Evolutionary conservation across 2,329 filamentous ascomycete genomes (phyloP), one percentile per base, ranked within the genome.

Genomic region (Phialocephala sp.): DNA sequence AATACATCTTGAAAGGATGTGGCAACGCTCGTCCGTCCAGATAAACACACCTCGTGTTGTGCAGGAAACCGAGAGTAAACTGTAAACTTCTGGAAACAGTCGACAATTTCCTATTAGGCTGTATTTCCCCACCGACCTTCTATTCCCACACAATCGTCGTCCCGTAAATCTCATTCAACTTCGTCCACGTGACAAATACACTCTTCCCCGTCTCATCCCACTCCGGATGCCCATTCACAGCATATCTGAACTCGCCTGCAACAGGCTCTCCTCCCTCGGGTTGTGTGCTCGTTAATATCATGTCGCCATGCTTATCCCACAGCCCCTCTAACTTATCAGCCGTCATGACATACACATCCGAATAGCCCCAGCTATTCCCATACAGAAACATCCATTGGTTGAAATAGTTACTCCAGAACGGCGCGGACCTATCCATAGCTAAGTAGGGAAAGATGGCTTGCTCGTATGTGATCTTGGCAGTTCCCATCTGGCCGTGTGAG

Each of bases 341-440:
- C 14, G 61, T 63, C 61, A 63, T 63, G 2, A 63, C 61, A 59
- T 63, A 63, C 41, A 63, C 55, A 58, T 63, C 61, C 11, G 55
- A 59, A 43, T 59, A 59, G 3, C 61, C 61, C 61, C 61, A 63
- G n/a, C 61, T 63, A 20, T 52, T 59, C 18, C 61, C 55, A 45
- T 63, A 63, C 20, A 63, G 20, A 18, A 63, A 63, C 55, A 59
- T 59, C 61, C 61, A 63, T 27, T 59, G 59, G 18, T 63, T 63
- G 36, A 63, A 63, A 24, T 63, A 63, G 20, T 59, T 63, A 15
- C 55, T 59, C 61, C 61, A 63, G 35, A 63, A 63, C 12, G 61
- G 61, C 5, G 61, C 61, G 2, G 55, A 59, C 1, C 55, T 41
- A 45, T 59, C 61, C 61, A 63, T 59, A 2, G 39, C 55, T 24